These are phyloP conservation scores for Triticum turgidum DNA, from an alignment of 176 grass and related monocot species.

Conservation along the genomic window DNA sequence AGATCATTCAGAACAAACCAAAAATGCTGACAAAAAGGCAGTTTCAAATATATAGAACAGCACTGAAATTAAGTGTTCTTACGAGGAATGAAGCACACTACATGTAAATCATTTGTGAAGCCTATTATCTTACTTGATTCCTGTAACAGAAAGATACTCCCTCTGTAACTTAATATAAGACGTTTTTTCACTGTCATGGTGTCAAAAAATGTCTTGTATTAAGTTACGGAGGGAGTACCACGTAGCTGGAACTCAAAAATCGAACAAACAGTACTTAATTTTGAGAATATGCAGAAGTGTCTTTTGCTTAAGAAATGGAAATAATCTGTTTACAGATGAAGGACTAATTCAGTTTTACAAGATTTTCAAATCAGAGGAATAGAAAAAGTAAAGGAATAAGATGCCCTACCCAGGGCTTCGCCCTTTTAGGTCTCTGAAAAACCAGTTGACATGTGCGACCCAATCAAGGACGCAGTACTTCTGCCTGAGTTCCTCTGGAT, in stretches of 20 bases:
- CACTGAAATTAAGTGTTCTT: not conserved
- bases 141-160: not conserved
- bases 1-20: conserved; percentile 21
- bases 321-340: not conserved
- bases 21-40: conserved; percentile 1
- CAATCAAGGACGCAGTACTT: not conserved
- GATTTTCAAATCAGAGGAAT: not conserved
- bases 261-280: not conserved
- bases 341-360: not conserved
- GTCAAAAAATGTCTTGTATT: no score
- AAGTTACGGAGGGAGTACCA: no score
- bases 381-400: not conserved
- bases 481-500: not conserved
- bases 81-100: conserved; percentile 11
- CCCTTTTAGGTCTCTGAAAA: not conserved
- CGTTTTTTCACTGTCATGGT: no score
- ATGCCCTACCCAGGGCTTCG: not conserved
- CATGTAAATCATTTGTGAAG: not conserved
- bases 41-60: not conserved
- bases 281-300: not conserved
- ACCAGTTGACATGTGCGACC: not conserved
- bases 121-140: not conserved
- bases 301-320: not conserved
- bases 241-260: not conserved
- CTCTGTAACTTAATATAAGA: no score